Conservation (phyloP, 2,329 filamentous ascomycete species). For the Diaporthe sp. region DNA sequence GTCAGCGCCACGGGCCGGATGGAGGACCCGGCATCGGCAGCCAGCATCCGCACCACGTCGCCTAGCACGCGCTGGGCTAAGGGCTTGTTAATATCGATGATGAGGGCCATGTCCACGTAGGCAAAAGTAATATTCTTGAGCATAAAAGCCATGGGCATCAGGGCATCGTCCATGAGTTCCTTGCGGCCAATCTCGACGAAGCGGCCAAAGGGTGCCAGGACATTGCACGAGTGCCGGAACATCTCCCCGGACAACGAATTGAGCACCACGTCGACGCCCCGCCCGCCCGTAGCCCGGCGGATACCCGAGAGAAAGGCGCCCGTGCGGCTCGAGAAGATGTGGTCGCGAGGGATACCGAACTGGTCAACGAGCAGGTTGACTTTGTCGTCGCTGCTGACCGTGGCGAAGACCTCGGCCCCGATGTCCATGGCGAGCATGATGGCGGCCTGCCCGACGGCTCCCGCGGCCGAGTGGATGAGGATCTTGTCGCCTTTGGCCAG, state of each 20-base stretch:
- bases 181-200: conserved; percentile 57
- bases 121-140: conserved; percentile 47
- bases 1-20: conserved; percentile 32
- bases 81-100: background rate
- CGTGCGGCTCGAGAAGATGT: conserved; percentile 48
- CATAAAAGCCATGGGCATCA: conserved; percentile 58
- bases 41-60: conserved; percentile 36
- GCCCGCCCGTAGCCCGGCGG: conserved; percentile 38
- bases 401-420: conserved; percentile 46
- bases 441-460: conserved; percentile 38
- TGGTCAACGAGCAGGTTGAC: conserved; percentile 41
- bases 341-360: conserved; percentile 44
- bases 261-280: background rate
- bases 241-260: conserved; percentile 41
- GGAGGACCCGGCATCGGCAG: background rate
- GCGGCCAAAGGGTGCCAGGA: conserved; percentile 45
- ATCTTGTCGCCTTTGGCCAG: conserved; percentile 38
- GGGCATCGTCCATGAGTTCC: conserved; percentile 50
- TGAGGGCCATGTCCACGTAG: conserved; percentile 46
- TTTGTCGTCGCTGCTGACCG: conserved; percentile 47
- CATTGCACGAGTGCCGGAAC: conserved; percentile 48
- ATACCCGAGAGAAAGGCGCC: conserved; percentile 44
- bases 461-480: conserved; percentile 39
- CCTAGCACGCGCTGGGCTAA: background rate
- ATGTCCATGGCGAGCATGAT: conserved; percentile 37